A percentile compares a stretch with the other conserved stretches of the same genome.
Conservation (phyloP, 148 eudicot genomes). For the Simmondsia chinensis region DNA sequence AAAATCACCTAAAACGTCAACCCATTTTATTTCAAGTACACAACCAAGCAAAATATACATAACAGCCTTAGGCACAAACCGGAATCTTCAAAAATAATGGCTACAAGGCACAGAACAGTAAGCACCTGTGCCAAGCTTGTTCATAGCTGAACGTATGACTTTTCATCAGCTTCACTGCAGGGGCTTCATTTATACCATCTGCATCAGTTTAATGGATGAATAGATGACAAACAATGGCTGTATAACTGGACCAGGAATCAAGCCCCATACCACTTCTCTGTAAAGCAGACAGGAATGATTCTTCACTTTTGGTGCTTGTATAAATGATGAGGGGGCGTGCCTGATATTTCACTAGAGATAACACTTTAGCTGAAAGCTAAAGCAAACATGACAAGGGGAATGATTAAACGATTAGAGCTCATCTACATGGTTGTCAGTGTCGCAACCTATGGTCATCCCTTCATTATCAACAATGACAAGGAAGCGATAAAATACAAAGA, state of each 20-base stretch:
- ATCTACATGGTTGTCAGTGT: not conserved
- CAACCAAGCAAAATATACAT: too few relatives aligned
- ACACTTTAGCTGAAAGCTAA: constrained; percentile 5
- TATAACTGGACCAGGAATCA: not conserved
- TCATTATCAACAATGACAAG: not conserved
- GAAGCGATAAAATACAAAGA: not conserved
- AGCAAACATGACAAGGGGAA: not conserved
- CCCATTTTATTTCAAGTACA: too few relatives aligned
- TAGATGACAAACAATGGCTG: constrained; percentile 7
- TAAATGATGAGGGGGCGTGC: constrained; percentile 75
- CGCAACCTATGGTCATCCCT: not conserved
- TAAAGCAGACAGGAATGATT: constrained; percentile 67
- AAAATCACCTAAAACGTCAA: too few relatives aligned
- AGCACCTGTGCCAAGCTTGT: constrained; percentile 99
- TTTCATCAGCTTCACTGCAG: constrained; percentile 81
- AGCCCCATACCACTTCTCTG: constrained; percentile 57
- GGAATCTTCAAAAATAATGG: too few relatives aligned
- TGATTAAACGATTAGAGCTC: not conserved
- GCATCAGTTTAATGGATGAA: constrained; percentile 18
- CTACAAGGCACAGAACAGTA: too few relatives aligned
- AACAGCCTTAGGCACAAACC: too few relatives aligned
- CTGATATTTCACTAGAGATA: constrained; percentile 76
- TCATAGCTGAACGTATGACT: constrained; percentile 88
- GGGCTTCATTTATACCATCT: constrained; percentile 54
- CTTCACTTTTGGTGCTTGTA: constrained; percentile 88